A percentile compares a stretch with the other conserved stretches of the same genome.
Evolutionary conservation across 2,329 filamentous ascomycete genomes (phyloP).

Genomic region (Trichoderma pleuroti): DNA sequence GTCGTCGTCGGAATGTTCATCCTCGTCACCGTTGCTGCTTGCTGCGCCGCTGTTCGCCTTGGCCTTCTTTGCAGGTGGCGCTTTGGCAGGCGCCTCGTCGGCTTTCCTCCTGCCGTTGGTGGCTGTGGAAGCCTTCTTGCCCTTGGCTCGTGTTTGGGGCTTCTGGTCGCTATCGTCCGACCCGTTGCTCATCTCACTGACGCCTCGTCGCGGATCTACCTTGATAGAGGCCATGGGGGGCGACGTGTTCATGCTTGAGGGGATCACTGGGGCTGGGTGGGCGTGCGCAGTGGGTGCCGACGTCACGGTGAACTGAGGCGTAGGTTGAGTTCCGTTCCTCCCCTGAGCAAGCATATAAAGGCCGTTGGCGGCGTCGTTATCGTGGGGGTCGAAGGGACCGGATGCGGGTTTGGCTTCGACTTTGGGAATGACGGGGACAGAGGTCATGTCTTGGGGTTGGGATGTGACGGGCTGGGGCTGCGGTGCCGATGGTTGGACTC

Average conservation of each 20-base stretch:
- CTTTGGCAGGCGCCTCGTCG: conserved; percentile 62
- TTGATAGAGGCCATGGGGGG: conserved; percentile 51
- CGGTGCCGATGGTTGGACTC: conserved; percentile 25
- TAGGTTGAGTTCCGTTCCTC: conserved; percentile 53
- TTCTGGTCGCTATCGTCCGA: conserved; percentile 74
- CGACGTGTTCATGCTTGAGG: conserved; percentile 41
- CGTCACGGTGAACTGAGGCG: conserved; percentile 46
- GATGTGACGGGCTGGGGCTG: conserved; percentile 39
- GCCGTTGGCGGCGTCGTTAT: conserved; percentile 93
- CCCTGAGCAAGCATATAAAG: conserved; percentile 80
- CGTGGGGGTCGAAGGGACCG: conserved; percentile 79
- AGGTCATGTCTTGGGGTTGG: conserved; percentile 52
- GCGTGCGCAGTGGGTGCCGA: conserved; percentile 48
- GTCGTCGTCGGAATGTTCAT: conserved; percentile 51
- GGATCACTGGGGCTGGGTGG: conserved; percentile 41
- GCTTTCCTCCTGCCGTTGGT: conserved; percentile 74
- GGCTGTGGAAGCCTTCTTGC: conserved; percentile 60
- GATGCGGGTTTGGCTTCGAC: conserved; percentile 48
- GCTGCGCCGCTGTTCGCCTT: conserved; percentile 44
- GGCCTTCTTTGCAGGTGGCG: conserved; percentile 63
- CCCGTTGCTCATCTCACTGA: conserved; percentile 65
- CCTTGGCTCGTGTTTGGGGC: conserved; percentile 61
- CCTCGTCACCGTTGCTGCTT: conserved; percentile 28
- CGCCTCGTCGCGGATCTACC: conserved; percentile 48
- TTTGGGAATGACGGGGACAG: conserved; percentile 42